Conservation (phyloP, 495 filamentous ascomycete species). For the Hypoxylon lenormandii region DNA sequence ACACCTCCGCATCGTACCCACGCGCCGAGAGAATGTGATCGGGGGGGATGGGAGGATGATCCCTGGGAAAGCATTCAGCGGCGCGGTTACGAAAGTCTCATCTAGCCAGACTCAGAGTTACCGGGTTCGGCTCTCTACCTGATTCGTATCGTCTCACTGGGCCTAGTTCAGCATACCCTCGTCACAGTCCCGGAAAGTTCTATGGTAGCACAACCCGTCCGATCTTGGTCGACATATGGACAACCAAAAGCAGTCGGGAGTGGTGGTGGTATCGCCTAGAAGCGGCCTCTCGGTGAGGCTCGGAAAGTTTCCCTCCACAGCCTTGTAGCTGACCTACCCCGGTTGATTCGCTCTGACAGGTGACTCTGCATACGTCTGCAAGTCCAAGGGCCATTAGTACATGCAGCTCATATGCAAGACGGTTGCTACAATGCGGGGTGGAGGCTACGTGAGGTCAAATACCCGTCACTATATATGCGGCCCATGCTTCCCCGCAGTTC, state of each 20-base stretch:
- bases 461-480: conserved; percentile 38
- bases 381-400: conserved; percentile 47
- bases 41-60: conserved; percentile 14
- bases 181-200: conserved; percentile 19
- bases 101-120: conserved; percentile 25
- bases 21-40: conserved; percentile 17
- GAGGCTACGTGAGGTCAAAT: conserved; percentile 43
- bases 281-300: conserved; percentile 51
- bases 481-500: conserved; percentile 40
- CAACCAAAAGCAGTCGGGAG: background rate
- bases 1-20: conserved; percentile 38
- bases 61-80: conserved; percentile 10
- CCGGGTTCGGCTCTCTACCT: conserved; percentile 23
- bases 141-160: conserved; percentile 6
- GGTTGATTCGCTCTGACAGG: conserved; percentile 25
- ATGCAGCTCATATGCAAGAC: conserved; percentile 43
- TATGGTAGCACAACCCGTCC: background rate
- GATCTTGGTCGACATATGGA: background rate
- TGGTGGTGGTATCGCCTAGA: conserved; percentile 34
- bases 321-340: conserved; percentile 40
- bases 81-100: conserved; percentile 16
- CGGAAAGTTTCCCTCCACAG: conserved; percentile 45
- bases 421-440: conserved; percentile 42
- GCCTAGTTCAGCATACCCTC: conserved; percentile 15
- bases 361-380: conserved; percentile 13